Evolutionary conservation across 768 basidiomycete genomes (phyloP).

Genomic region (Podaxis sp.): DNA sequence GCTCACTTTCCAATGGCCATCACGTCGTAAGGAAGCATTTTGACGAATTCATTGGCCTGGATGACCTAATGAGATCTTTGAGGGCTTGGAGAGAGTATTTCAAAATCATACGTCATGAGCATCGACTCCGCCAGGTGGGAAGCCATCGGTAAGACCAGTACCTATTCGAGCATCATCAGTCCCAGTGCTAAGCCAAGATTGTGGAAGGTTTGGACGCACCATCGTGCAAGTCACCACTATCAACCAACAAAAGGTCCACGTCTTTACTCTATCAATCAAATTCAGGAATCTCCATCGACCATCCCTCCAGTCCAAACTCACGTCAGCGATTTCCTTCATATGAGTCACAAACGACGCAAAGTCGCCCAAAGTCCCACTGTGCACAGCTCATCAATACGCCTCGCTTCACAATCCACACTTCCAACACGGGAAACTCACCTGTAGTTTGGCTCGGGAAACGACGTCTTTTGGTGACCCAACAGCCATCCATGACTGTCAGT

Average conservation of each 20-base stretch:
- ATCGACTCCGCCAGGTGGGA: slow-evolving; percentile 63
- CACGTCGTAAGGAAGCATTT: slow-evolving; percentile 73
- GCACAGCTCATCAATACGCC: slow-evolving; percentile 8
- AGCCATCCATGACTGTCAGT: slow-evolving; percentile 76
- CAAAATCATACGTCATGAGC: slow-evolving; percentile 56
- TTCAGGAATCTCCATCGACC: background rate
- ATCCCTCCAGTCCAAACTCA: slow-evolving; percentile 16
- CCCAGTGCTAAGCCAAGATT: background rate
- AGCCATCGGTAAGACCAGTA: slow-evolving; percentile 76
- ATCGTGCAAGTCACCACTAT: slow-evolving; percentile 78
- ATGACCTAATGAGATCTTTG: background rate
- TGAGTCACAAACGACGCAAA: slow-evolving; percentile 83
- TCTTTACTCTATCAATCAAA: slow-evolving; percentile 45
- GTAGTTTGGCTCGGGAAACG: slow-evolving; percentile 75
- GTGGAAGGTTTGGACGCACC: slow-evolving; percentile 27
- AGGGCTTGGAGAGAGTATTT: background rate
- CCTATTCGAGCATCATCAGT: slow-evolving; percentile 31
- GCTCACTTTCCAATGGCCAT: slow-evolving; percentile 81
- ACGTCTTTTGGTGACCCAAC: slow-evolving; percentile 75
- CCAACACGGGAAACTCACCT: slow-evolving; percentile 15
- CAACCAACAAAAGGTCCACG: slow-evolving; percentile 80
- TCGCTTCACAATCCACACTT: background rate
- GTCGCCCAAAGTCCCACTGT: slow-evolving; percentile 56
- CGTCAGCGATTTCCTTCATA: slow-evolving; percentile 72
- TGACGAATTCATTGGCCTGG: slow-evolving; percentile 73